Percentiles rank a stretch among this genome's conserved stretches.
Conservation (phyloP, 2,329 filamentous ascomycete species). For the Beauveria bassiana region DNA sequence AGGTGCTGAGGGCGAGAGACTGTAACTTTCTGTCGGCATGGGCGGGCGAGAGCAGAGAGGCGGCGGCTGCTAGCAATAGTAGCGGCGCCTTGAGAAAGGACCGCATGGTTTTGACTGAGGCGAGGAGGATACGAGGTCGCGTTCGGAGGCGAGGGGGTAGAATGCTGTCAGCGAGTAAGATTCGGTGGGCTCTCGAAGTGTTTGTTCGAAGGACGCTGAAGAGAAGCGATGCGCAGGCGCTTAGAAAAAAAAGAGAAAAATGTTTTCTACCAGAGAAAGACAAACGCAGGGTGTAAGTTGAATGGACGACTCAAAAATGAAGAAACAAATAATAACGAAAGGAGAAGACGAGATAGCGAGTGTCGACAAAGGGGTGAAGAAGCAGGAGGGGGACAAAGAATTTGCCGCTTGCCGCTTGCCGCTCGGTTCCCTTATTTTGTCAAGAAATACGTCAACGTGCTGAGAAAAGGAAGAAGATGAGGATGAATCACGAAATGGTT, state of each 20-base stretch:
- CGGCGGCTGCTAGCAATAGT: slow-evolving; percentile 37
- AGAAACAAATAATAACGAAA: slow-evolving; percentile 12
- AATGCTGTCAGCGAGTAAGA: not conserved
- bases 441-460: not conserved
- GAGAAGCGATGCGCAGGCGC: not conserved
- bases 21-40: slow-evolving; percentile 61
- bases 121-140: not conserved
- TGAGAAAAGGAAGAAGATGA: not conserved
- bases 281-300: not conserved
- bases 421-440: not conserved
- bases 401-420: not conserved
- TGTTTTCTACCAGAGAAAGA: slow-evolving; percentile 12
- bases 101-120: slow-evolving; percentile 31
- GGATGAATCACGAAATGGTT: not conserved
- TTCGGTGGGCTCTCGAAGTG: not conserved
- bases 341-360: slow-evolving; percentile 11
- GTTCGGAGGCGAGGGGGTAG: not conserved
- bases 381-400: not conserved
- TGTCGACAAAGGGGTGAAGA: not conserved
- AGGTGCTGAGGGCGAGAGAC: slow-evolving; percentile 77
- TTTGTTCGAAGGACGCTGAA: not conserved
- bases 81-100: slow-evolving; percentile 37
- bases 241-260: not conserved
- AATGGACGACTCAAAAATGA: slow-evolving; percentile 5
- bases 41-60: slow-evolving; percentile 37